Conservation (phyloP, 129 eudicot genomes). For the Arctium minus region DNA sequence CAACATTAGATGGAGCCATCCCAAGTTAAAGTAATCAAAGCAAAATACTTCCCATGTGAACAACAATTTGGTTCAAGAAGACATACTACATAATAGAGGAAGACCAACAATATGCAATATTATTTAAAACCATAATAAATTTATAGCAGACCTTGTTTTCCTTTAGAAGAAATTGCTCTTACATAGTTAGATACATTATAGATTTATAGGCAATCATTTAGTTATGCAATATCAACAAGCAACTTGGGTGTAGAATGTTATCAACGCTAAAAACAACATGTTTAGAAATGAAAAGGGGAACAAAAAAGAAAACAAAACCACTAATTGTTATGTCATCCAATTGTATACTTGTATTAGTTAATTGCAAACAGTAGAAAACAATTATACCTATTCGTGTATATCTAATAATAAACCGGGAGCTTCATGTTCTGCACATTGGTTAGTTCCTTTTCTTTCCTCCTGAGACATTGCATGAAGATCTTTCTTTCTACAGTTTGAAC, state of each 20-base stretch:
- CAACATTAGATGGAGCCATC: too few species aligned
- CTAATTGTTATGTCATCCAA: not conserved
- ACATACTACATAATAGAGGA: not conserved
- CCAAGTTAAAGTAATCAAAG: not conserved
- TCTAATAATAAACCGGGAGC: slow-evolving; percentile 40
- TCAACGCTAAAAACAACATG: not conserved
- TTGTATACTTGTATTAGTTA: not conserved
- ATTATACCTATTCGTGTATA: not conserved
- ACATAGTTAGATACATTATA: too few species aligned
- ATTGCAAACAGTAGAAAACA: not conserved
- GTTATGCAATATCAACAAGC: not conserved
- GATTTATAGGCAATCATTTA: not conserved
- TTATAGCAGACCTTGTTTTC: not conserved
- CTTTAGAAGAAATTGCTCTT: too few species aligned
- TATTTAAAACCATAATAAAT: not conserved
- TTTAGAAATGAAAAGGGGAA: slow-evolving; percentile 1
- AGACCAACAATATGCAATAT: not conserved
- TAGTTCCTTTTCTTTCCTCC: slow-evolving; percentile 22
- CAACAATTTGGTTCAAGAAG: not conserved
- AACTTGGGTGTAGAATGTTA: not conserved
- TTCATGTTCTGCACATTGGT: slow-evolving; percentile 8
- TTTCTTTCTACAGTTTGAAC: slow-evolving; percentile 19
- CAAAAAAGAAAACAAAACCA: not conserved
- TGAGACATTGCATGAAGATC: slow-evolving; percentile 17
- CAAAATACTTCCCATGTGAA: not conserved